Evolutionary conservation across 2,329 filamentous ascomycete genomes (phyloP), one percentile per base, ranked within the genome.

Genomic region (Tolypocladium cylindrosporum): DNA sequence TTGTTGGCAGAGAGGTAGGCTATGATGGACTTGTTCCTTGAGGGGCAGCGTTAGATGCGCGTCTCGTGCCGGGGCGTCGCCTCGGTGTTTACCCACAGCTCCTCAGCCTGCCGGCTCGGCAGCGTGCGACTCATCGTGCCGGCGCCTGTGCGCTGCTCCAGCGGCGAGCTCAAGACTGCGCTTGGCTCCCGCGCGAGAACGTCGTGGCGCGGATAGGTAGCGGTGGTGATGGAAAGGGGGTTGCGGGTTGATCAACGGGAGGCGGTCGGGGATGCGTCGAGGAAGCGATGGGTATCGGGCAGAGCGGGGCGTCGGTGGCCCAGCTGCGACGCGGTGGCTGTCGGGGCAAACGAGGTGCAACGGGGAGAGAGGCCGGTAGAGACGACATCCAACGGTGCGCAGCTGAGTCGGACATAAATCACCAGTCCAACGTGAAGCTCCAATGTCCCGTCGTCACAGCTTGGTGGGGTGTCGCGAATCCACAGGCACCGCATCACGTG

Each of bases 11-110:
- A 80, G 24, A 96, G 80, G 71, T 97, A 97, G 65, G 92, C 91
- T 69, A 96, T 88, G 66, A 97, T 91, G 62, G 91, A 90, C 78
- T 96, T 96, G 80, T 97, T 90, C 69, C 91, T 95, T 62, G 54
- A 58, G 56, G 51, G 50, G 58, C 39, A 56, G 59, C 58, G 55
- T 55, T 60, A 61, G 59, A 21, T 39, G 34, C 39, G 16, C 36
- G 40, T 40, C 11, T 56, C 39, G 55, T 57, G 21, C 52, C 8
- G 11, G 21, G 27, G 45, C 19, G 39, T 14, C 27, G 24, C 24
- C 19, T n/a, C 27, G 45, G 51, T 31, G 19, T 24, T 24, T 61
- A 81, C 88, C 74, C 81, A 93, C 89, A 94, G 86, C 81, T 94
- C 90, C 76, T 94, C 90, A 63, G 90, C 90, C 79, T 95, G 91